Evolutionary conservation across 2,329 filamentous ascomycete genomes (phyloP).

Genomic region (Neopestalotiopsis sp.): DNA sequence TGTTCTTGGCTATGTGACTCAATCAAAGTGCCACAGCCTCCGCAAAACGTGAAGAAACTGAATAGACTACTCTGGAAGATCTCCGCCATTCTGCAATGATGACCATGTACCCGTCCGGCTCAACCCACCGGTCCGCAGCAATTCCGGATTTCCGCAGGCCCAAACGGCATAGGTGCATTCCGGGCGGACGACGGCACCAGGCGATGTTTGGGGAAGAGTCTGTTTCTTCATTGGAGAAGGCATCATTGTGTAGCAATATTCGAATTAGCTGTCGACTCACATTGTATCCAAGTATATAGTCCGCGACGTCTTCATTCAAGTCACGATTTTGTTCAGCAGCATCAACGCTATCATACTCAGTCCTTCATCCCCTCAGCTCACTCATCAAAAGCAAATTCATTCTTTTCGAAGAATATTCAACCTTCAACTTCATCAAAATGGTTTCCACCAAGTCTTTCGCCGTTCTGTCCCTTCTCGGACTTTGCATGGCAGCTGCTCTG

Average conservation of each 20-base stretch:
- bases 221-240: not conserved
- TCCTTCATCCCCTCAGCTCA: not conserved
- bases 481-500: constrained; percentile 1
- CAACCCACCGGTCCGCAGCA: not conserved
- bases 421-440: not conserved
- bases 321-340: not conserved
- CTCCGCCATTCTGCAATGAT: not conserved
- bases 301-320: not conserved
- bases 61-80: not conserved
- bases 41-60: not conserved
- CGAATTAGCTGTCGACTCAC: not conserved
- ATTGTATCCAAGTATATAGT: not conserved
- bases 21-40: not conserved
- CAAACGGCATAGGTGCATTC: not conserved
- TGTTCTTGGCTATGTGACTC: not conserved
- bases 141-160: not conserved
- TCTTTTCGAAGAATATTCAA: not conserved
- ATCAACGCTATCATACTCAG: not conserved
- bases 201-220: too few species aligned
- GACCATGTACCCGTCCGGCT: not conserved
- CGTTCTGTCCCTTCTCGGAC: not conserved
- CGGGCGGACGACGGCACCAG: not conserved
- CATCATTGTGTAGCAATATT: not conserved
- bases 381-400: not conserved
- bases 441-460: not conserved